Conservation (phyloP, 2,329 filamentous ascomycete species). For the Ophiostoma ulmi region DNA sequence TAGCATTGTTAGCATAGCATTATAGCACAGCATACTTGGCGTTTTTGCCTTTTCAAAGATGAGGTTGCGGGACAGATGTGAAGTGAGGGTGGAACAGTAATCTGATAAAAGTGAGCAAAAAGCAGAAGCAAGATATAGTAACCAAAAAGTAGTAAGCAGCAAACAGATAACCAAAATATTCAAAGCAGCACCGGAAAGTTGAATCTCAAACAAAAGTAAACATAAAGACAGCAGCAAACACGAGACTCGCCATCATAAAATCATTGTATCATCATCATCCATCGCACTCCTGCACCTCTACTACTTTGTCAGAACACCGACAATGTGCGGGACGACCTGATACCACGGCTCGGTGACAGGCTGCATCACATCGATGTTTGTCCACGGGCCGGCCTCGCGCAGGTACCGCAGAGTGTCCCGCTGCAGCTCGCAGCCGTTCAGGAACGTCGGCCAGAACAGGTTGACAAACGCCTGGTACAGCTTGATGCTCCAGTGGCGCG, state of each 20-base stretch:
- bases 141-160: neutral
- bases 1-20: neutral
- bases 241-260: too few species aligned
- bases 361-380: slow-evolving; percentile 43
- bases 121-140: neutral
- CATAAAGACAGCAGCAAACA: neutral
- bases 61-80: neutral
- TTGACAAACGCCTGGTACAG: slow-evolving; percentile 51
- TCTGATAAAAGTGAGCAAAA: neutral
- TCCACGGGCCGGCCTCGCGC: slow-evolving; percentile 48
- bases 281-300: neutral
- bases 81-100: neutral
- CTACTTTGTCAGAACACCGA: slow-evolving; percentile 50
- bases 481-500: slow-evolving; percentile 38
- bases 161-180: neutral
- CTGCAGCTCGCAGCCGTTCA: slow-evolving; percentile 50
- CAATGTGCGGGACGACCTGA: slow-evolving; percentile 44
- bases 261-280: neutral
- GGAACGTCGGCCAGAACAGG: slow-evolving; percentile 47
- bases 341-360: slow-evolving; percentile 41
- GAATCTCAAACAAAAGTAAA: too few species aligned
- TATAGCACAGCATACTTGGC: neutral
- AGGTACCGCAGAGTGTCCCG: slow-evolving; percentile 45
- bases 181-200: too few species aligned
- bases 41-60: neutral